Evolutionary conservation across 2,329 filamentous ascomycete species (phyloP), one percentile per base, ranked within the genome.

Genomic region (Pseudogymnoascus sp.): DNA sequence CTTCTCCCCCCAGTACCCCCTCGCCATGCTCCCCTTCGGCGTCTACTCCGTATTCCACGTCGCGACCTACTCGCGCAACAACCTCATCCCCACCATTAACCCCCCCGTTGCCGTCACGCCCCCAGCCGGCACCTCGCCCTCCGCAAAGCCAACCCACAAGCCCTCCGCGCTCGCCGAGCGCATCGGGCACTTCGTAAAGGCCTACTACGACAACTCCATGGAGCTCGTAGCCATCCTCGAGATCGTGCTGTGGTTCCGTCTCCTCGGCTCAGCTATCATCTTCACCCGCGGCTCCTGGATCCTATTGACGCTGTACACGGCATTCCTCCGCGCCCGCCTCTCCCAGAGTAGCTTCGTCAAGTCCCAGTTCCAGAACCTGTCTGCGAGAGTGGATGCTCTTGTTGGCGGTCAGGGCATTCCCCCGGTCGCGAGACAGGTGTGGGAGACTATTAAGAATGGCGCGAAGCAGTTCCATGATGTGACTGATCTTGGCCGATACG

Each of bases 11-110:
- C 93, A 97, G 79, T 89, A 96, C 72, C 87, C 91, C 39, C 83
- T 97, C 71, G 95, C 95, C 63, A 85, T 99, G 72, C 85, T 97
- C 63, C 95, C 95, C 29, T 99, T 96, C 80, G 88, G 87, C 71
- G 91, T 99, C 77, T 99, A 97, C 85, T 97, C 93, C 65, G 78
- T 97, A 77, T 99, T 99, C 87, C 95, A 99, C 79, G 92, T 97
- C 70, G 91, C 93, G 66, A 97, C 95, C 68, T 99, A 99, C 80
- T 90, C 90, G 69, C 92, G 95, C 76, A 89, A 90, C 75, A 96
- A 96, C 80, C 79, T 99, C 68, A 89, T 99, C 71, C 95, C 95
- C 66, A 91, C 90, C 67, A 74, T 99, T 71, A 83, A 89, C 72
- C 90, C 92, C 14, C 83, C 86, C 65, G 80, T 82, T 68, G 75